A percentile compares a stretch with the other conserved stretches of the same genome.
These are phyloP conservation scores for Aureobasidium sp. DNA, from an alignment of 2,329 filamentous ascomycete genomes.

Conservation along the genomic window DNA sequence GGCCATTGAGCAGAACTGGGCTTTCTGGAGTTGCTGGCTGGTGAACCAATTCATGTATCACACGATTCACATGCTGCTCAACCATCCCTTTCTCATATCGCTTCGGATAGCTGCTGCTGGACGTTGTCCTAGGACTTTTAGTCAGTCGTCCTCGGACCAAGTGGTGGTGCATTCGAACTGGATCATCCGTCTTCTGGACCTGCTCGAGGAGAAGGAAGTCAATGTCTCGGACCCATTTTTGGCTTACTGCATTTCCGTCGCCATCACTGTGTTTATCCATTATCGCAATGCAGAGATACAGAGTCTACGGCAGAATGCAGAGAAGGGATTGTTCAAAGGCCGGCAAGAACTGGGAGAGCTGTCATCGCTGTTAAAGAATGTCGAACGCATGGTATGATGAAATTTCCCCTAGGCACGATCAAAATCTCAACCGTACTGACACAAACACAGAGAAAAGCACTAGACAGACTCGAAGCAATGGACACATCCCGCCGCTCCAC, in stretches of 20 bases:
- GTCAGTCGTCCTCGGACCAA: constrained; percentile 4
- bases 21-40: constrained; percentile 7
- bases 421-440: not conserved
- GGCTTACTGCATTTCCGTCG: constrained; percentile 8
- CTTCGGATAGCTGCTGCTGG: not conserved
- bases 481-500: constrained; percentile 1
- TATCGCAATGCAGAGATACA: constrained; percentile 3
- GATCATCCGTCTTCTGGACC: constrained; percentile 1
- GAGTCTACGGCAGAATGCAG: not conserved
- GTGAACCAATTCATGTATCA: constrained; percentile 10
- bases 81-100: constrained; percentile 8
- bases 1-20: constrained; percentile 5
- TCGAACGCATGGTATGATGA: not conserved
- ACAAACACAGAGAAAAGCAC: not conserved
- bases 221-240: not conserved
- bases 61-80: constrained; percentile 7
- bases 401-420: no score
- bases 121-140: constrained; percentile 1
- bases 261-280: constrained; percentile 3
- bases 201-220: constrained; percentile 2
- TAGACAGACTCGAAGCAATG: constrained; percentile 5
- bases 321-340: constrained; percentile 8
- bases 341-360: not conserved
- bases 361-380: constrained; percentile 2
- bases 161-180: constrained; percentile 9